Percentiles rank a stretch among this genome's conserved stretches.
Conservation (phyloP, 225 moss, liverwort and hornwort genomes). For the Rhytidiadelphus loreus region DNA sequence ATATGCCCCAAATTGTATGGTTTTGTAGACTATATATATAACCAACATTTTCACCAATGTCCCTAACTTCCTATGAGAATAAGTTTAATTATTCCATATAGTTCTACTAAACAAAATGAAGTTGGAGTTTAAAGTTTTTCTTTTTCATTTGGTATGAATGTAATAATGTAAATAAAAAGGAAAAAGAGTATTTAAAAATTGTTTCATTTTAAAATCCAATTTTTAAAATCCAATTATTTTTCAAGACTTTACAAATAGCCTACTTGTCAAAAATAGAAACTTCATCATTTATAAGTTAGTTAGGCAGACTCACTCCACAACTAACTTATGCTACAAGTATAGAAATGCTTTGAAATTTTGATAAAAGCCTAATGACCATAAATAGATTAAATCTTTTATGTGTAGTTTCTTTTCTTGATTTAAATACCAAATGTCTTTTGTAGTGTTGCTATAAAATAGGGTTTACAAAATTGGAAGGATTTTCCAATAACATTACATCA, state of each 20-base stretch:
- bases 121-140: background rate
- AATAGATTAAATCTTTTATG: no score
- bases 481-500: background rate
- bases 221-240: no score
- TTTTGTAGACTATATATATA: background rate
- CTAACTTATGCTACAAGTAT: rapidly evolving
- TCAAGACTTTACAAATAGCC: rapidly evolving
- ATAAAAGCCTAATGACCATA: rapidly evolving
- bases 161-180: background rate
- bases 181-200: background rate
- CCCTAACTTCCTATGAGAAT: rapidly evolving
- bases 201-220: no score
- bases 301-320: rapidly evolving
- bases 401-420: background rate
- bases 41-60: background rate
- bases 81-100: background rate
- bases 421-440: background rate
- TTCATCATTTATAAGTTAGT: background rate
- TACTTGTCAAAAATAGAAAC: background rate
- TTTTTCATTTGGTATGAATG: background rate
- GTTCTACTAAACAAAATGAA: background rate
- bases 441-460: background rate
- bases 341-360: background rate
- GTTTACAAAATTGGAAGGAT: background rate
- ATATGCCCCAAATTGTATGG: background rate